phyloP scores from a whole-genome alignment of 306 rosid species.

The Prinsepia uniflora region DNA sequence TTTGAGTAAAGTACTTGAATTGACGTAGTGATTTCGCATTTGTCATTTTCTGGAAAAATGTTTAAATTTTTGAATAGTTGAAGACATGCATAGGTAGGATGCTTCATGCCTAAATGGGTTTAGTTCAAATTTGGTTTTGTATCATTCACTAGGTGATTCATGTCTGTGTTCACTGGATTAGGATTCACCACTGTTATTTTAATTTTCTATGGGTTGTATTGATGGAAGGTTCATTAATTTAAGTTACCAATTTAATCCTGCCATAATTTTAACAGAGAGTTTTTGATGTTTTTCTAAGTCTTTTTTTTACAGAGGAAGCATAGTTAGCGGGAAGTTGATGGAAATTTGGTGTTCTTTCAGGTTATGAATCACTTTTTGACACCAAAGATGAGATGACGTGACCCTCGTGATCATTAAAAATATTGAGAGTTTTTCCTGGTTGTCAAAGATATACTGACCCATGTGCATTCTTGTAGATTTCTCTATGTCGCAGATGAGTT shows the following conservation, averaged over 20 bases:
- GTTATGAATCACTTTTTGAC: slow-evolving; percentile 34
- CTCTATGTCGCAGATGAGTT: slow-evolving; percentile 94
- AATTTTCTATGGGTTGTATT: background rate
- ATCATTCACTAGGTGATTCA: too few relatives aligned
- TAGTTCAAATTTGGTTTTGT: background rate
- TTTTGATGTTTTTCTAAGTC: background rate
- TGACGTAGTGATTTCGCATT: background rate
- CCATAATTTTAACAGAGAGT: background rate
- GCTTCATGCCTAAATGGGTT: background rate
- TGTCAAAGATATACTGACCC: slow-evolving; percentile 57
- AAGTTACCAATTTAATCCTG: background rate
- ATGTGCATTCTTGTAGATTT: slow-evolving; percentile 68
- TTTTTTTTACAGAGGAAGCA: slow-evolving; percentile 13
- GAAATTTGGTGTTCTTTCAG: slow-evolving; percentile 48
- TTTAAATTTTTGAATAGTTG: background rate
- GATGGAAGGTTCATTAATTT: background rate
- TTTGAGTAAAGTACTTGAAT: background rate
- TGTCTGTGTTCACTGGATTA: too few relatives aligned
- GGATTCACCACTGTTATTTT: too few relatives aligned
- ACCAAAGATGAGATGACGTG: slow-evolving; percentile 30
- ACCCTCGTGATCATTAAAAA: slow-evolving; percentile 23
- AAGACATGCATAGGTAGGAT: background rate
- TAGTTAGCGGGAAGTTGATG: slow-evolving; percentile 34
- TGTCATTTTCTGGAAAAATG: background rate
- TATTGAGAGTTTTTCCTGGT: slow-evolving; percentile 36